A percentile compares a stretch with the other conserved stretches of the same genome.
phyloP scores from a whole-genome alignment of 345 rosid genomes.

The Arabis alpina region DNA sequence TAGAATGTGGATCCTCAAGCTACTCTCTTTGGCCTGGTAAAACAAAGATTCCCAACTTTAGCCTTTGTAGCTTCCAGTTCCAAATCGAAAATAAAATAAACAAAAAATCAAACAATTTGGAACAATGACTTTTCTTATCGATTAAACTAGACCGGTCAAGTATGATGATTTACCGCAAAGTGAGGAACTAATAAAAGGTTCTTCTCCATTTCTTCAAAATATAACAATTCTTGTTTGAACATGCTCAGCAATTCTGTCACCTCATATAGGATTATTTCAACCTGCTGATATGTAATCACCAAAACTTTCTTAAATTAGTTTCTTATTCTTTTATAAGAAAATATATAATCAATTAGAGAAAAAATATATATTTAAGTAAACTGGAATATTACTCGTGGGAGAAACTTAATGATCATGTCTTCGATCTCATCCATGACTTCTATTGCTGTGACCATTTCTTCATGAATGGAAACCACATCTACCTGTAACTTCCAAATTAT shows the following conservation, averaged over 20 bases:
- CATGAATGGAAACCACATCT: conserved; percentile 51
- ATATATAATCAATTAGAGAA: background rate
- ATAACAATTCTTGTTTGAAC: conserved; percentile 49
- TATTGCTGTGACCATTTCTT: conserved; percentile 57
- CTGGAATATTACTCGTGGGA: conserved; percentile 49
- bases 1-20: conserved; percentile 43
- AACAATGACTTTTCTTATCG: background rate
- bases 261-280: conserved; percentile 56
- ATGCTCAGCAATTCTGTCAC: conserved; percentile 56
- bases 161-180: conserved; percentile 41
- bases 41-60: conserved; percentile 17
- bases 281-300: conserved; percentile 44
- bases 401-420: conserved; percentile 38
- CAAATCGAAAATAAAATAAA: background rate
- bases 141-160: background rate
- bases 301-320: background rate
- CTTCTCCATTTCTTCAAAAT: conserved; percentile 50
- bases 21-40: conserved; percentile 46
- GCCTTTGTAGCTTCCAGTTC: background rate
- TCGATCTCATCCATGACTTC: conserved; percentile 58
- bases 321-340: background rate
- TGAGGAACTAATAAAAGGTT: conserved; percentile 31
- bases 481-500: conserved; percentile 38
- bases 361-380: background rate
- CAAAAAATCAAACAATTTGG: background rate